These are phyloP conservation scores for Lagenidium giganteum DNA, from an alignment of 352 stramenopile species.

Conservation along the genomic window DNA sequence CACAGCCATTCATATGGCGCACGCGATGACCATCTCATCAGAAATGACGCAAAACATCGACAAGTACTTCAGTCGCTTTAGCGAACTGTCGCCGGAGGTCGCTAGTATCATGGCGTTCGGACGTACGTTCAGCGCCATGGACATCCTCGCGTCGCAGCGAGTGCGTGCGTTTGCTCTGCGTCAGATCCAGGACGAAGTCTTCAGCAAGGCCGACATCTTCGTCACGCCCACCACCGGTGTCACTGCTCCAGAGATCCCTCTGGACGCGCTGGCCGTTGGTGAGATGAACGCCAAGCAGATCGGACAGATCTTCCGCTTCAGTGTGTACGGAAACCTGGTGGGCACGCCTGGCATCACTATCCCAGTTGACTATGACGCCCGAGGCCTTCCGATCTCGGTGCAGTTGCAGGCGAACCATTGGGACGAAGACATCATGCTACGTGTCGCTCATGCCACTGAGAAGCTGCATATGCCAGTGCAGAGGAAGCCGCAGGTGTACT, in stretches of 20 bases:
- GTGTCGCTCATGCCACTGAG: constrained; percentile 46
- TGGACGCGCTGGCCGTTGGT: constrained; percentile 25
- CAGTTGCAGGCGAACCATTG: constrained; percentile 68
- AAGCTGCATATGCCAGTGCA: constrained; percentile 23
- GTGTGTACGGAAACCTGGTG: constrained; percentile 75
- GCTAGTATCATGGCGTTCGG: constrained; percentile 58
- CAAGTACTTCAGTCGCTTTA: constrained; percentile 42
- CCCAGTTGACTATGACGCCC: constrained; percentile 51
- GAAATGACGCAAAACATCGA: constrained; percentile 67
- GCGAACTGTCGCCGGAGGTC: constrained; percentile 58
- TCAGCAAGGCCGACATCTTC: constrained; percentile 79
- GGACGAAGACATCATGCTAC: constrained; percentile 61
- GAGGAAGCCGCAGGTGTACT: constrained; percentile 46
- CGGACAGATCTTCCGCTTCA: constrained; percentile 64
- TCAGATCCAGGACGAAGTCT: constrained; percentile 52
- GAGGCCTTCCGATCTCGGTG: constrained; percentile 53
- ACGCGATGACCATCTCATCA: constrained; percentile 68
- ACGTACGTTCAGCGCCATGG: constrained; percentile 50
- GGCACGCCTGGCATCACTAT: constrained; percentile 67
- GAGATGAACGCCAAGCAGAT: constrained; percentile 46
- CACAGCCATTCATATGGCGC: constrained; percentile 56
- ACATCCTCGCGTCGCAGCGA: constrained; percentile 79
- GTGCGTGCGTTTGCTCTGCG: constrained; percentile 68
- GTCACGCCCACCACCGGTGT: constrained; percentile 71
- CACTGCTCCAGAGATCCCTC: constrained; percentile 51